Conservation (phyloP, 768 basidiomycete species). For the Boletus rex-veris region DNA sequence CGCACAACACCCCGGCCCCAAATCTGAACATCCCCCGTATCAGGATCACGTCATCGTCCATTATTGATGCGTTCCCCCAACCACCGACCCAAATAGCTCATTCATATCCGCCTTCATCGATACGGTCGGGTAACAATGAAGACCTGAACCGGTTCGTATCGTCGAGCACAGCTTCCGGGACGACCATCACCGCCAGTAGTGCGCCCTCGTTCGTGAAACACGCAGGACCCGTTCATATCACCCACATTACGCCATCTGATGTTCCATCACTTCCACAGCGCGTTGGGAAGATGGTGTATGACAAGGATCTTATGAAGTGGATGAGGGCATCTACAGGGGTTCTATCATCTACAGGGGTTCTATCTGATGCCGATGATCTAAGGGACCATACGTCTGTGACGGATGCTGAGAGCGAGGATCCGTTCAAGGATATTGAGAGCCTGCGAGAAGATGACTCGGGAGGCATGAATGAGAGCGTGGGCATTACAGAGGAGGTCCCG, state of each 20-base stretch:
- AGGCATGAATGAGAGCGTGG: constrained; percentile 15
- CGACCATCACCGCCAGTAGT: constrained; percentile 67
- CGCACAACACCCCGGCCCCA: constrained; percentile 2
- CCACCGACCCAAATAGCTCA: constrained; percentile 31
- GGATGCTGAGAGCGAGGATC: constrained; percentile 71
- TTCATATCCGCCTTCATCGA: constrained; percentile 49
- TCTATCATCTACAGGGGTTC: constrained; percentile 36
- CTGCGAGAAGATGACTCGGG: constrained; percentile 58
- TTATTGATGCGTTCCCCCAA: constrained; percentile 27
- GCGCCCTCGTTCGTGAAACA: constrained; percentile 85
- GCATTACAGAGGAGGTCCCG: not conserved
- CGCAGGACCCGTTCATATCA: constrained; percentile 71
- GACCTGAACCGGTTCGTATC: constrained; percentile 90
- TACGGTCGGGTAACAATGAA: constrained; percentile 52
- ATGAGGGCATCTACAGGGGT: constrained; percentile 54
- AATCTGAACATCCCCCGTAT: constrained; percentile 24
- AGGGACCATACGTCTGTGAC: constrained; percentile 29
- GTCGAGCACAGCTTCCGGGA: constrained; percentile 76
- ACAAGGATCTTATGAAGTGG: constrained; percentile 82
- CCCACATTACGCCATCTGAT: constrained; percentile 78
- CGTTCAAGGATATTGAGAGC: constrained; percentile 90
- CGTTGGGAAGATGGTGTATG: constrained; percentile 86
- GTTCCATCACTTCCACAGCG: constrained; percentile 70
- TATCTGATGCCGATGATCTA: constrained; percentile 29
- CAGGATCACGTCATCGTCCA: constrained; percentile 27